Percentiles rank a stretch among this genome's conserved stretches.
These are phyloP conservation scores for Cercis canadensis DNA, from an alignment of 306 rosid genomes.

Conservation along the genomic window DNA sequence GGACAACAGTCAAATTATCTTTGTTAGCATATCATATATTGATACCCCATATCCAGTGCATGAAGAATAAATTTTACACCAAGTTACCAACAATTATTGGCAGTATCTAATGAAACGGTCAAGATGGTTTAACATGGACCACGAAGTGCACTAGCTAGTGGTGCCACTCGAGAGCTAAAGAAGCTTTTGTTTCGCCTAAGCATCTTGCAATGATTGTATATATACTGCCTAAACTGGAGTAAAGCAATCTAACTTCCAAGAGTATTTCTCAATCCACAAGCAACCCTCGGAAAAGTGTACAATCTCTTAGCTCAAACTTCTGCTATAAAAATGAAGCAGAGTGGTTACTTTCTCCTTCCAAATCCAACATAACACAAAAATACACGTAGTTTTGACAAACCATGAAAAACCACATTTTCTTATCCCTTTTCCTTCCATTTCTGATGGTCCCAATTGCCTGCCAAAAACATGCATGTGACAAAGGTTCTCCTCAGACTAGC, in stretches of 20 bases:
- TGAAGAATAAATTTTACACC: not conserved
- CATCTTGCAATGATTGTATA: conserved; percentile 45
- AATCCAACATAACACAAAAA: not conserved
- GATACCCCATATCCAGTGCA: not conserved
- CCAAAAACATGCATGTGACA: conserved; percentile 70
- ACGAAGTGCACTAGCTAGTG: conserved; percentile 14
- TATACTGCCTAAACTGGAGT: not conserved
- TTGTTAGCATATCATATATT: conserved; percentile 26
- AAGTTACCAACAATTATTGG: not conserved
- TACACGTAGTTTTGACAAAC: not conserved
- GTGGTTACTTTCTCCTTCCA: not conserved
- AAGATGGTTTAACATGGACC: conserved; percentile 32
- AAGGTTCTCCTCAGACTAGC: conserved; percentile 39
- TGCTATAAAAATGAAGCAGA: conserved; percentile 43
- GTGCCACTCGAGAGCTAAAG: conserved; percentile 28
- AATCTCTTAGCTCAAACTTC: not conserved
- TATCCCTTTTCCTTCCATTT: conserved; percentile 32
- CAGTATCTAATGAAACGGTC: too few relatives aligned
- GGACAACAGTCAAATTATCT: not conserved
- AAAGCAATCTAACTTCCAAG: not conserved
- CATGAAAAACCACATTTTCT: conserved; percentile 45
- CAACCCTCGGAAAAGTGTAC: conserved; percentile 39
- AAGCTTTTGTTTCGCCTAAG: conserved; percentile 56
- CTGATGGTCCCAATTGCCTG: conserved; percentile 35
- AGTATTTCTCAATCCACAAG: conserved; percentile 51